Evolutionary conservation across 202 grass and related monocot genomes (phyloP).

Genomic region (Cymbopogon flexuosus): DNA sequence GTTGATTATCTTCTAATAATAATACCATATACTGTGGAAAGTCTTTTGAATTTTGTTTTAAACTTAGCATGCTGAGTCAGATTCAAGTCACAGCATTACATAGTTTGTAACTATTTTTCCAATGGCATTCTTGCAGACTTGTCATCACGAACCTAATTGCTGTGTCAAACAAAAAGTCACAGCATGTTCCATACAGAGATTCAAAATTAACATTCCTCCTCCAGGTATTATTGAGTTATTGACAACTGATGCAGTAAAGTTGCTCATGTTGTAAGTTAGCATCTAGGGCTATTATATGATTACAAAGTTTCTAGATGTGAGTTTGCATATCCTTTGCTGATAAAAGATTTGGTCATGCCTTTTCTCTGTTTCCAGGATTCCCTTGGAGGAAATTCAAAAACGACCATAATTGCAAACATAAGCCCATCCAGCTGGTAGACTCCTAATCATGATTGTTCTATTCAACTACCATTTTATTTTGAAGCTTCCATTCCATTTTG

Average conservation of each 20-base stretch:
- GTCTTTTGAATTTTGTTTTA: constrained; percentile 4
- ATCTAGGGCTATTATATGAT: not conserved
- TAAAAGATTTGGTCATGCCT: not conserved
- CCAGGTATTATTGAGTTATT: constrained; percentile 64
- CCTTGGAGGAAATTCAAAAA: constrained; percentile 95
- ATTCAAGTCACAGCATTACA: not conserved
- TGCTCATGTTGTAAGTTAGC: constrained; percentile 11
- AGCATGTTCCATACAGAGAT: constrained; percentile 95
- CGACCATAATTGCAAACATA: constrained; percentile 98
- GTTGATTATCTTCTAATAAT: constrained; percentile 25
- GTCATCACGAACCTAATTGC: constrained; percentile 94
- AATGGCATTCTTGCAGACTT: constrained; percentile 51
- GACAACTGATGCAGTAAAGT: not conserved
- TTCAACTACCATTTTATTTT: not conserved
- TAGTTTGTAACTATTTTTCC: constrained; percentile 9
- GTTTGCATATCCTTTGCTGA: not conserved
- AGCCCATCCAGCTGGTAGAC: constrained; percentile 82
- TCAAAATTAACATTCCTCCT: constrained; percentile 99
- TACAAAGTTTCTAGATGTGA: not conserved
- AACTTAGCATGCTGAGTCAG: not conserved
- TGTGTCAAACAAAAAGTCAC: constrained; percentile 85
- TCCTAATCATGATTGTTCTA: constrained; percentile 11
- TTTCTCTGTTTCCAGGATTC: constrained; percentile 67
- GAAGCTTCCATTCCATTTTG: not conserved
- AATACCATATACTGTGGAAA: constrained; percentile 18